Conservation (phyloP, 1,139 yeast genomes). For the Yamadazyma taylorii region DNA sequence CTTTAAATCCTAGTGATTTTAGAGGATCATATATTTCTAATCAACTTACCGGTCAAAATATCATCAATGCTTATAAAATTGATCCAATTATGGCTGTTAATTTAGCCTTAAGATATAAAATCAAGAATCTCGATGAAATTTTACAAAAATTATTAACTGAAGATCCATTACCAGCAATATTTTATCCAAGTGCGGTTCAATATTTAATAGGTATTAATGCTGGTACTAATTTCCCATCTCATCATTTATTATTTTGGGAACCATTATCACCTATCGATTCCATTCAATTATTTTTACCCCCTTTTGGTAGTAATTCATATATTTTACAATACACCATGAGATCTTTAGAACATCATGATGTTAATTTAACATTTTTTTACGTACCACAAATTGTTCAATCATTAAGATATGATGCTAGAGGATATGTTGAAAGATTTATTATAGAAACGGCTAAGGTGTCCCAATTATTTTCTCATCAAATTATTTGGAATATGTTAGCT, state of each 20-base stretch:
- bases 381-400: conserved; percentile 98
- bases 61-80: conserved; percentile 58
- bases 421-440: conserved; percentile 86
- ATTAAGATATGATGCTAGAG: conserved; percentile 75
- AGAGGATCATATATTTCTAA: conserved; percentile 36
- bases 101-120: conserved; percentile 59
- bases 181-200: conserved; percentile 64
- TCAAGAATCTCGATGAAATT: conserved; percentile 41
- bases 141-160: conserved; percentile 49
- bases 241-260: conserved; percentile 67
- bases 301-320: conserved; percentile 64
- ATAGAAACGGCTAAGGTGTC: conserved; percentile 90
- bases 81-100: conserved; percentile 77
- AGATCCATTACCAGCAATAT: conserved; percentile 63
- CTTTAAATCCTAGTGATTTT: conserved; percentile 51
- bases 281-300: conserved; percentile 80
- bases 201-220: conserved; percentile 51
- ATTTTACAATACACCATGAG: conserved; percentile 87
- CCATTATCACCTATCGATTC: conserved; percentile 84
- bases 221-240: conserved; percentile 38
- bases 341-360: conserved; percentile 85
- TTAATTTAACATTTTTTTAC: conserved; percentile 87
- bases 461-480: conserved; percentile 93
- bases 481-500: conserved; percentile 97
- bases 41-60: conserved; percentile 34